Evolutionary conservation across 1,139 yeast species (phyloP), one percentile per base, ranked within the genome.

Genomic region (Candida tropicalis): DNA sequence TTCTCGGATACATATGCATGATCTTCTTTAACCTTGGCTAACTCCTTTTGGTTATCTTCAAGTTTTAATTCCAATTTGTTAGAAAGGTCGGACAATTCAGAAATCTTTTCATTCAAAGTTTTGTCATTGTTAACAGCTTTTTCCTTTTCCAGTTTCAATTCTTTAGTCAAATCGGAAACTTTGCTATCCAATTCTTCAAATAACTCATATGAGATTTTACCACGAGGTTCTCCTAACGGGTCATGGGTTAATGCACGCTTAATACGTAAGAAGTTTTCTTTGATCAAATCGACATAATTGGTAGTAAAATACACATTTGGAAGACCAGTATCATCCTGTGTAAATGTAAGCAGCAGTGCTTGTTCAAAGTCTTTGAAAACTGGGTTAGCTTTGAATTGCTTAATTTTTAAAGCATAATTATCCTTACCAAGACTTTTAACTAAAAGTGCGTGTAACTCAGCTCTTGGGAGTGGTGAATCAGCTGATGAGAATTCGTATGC

Each of bases 401-500:
- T 81, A 5, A 93, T 77, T 51, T 85, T 84, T 38, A 87, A 72
- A 1, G 85, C 75, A 55, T 88, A 90, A 49, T 87, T 87, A 51
- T 90, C 96, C 41, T 80, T 75, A 0, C 98, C 97, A 39, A 93
- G 69, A n/a, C 84, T 73, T 47, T 82, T 84, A 2, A 76, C 70
- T 26, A 95, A 66, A 35, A 88, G 65, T 1, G 79, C 65, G 56
- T 83, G 82, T 32, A 88, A 68, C n/a, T 81, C 85, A 1, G 63
- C 59, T 53, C 97, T 75, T 0, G 88, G 56, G 10, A 87, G 65
- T 1, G 97, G 91, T 0, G 97, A 87, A 2, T 71, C 68, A 40
- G 75, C 74, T 2, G 89, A 71, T 4, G 95, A 82, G 58, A 91
- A 93, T 50, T 91, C 97, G 58, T 88, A 95, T 0, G 82, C 73